Conservation (phyloP, 1,284 basidiomycete genomes). For the Mycena citricolor region DNA sequence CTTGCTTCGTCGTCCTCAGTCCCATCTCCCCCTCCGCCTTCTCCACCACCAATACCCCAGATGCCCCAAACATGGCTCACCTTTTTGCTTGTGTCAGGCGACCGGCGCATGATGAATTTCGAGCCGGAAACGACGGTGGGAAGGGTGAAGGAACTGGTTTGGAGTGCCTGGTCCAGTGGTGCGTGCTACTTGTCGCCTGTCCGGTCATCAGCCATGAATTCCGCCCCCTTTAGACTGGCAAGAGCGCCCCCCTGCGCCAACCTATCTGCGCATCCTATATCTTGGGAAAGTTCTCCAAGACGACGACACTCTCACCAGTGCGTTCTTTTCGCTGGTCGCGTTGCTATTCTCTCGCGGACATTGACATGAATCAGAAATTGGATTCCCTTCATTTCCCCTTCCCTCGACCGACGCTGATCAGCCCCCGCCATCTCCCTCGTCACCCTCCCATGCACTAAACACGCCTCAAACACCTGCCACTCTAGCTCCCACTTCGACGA, state of each 20-base stretch:
- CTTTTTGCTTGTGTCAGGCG: constrained; percentile 76
- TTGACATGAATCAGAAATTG: constrained; percentile 39
- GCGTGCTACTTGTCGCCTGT: constrained; percentile 28
- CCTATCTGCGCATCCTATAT: constrained; percentile 76
- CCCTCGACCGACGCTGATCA: constrained; percentile 23
- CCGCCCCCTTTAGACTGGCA: constrained; percentile 63
- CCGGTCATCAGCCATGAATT: not conserved
- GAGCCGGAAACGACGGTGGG: constrained; percentile 78
- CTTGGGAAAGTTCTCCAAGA: constrained; percentile 84
- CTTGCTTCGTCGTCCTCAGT: not conserved
- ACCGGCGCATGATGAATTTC: constrained; percentile 72
- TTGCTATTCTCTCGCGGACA: too few species aligned
- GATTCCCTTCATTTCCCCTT: constrained; percentile 47
- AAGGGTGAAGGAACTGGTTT: constrained; percentile 80
- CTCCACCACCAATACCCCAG: constrained; percentile 42
- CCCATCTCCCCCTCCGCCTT: not conserved
- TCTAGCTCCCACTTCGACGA: constrained; percentile 50
- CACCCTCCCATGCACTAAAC: constrained; percentile 8
- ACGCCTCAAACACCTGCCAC: constrained; percentile 24
- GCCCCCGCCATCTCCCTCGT: constrained; percentile 25
- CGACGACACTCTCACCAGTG: constrained; percentile 74
- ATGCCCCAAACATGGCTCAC: constrained; percentile 68
- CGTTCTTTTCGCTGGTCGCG: constrained; percentile 31
- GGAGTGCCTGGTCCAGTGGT: constrained; percentile 84
- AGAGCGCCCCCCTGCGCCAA: constrained; percentile 77